Conservation (phyloP, 345 rosid genomes). For the Rhodamnia rubescens region DNA sequence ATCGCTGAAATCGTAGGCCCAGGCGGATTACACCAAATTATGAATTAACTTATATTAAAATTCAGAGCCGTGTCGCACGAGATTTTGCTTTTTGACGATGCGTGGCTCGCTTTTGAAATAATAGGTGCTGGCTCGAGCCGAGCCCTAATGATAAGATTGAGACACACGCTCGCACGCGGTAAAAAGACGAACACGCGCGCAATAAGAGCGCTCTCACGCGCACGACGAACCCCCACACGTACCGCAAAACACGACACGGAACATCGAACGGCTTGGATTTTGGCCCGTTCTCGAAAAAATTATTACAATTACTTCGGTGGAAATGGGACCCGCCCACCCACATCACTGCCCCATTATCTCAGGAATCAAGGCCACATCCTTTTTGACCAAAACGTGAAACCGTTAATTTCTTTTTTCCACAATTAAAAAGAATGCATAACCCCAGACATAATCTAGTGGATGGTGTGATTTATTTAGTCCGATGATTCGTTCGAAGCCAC, state of each 20-base stretch:
- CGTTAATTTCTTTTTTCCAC: not conserved
- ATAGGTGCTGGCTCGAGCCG: not conserved
- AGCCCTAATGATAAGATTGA: not conserved
- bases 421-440: not conserved
- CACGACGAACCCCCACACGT: not conserved
- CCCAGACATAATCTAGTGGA: not conserved
- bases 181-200: slow-evolving; percentile 6
- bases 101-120: not conserved
- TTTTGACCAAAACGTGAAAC: not conserved
- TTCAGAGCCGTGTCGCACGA: not conserved
- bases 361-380: not conserved
- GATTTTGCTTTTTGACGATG: not conserved
- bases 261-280: not conserved
- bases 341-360: not conserved
- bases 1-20: not conserved
- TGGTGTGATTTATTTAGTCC: not conserved
- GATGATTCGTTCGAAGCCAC: not conserved
- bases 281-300: not conserved
- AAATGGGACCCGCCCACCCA: not conserved
- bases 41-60: not conserved
- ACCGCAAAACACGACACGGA: not conserved
- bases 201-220: not conserved
- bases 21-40: not conserved
- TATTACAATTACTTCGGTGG: not conserved
- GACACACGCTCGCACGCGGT: slow-evolving; percentile 3